Base-by-base conservation (phyloP, 1,284 basidiomycete species). In the Baeospora myosura region DNA sequence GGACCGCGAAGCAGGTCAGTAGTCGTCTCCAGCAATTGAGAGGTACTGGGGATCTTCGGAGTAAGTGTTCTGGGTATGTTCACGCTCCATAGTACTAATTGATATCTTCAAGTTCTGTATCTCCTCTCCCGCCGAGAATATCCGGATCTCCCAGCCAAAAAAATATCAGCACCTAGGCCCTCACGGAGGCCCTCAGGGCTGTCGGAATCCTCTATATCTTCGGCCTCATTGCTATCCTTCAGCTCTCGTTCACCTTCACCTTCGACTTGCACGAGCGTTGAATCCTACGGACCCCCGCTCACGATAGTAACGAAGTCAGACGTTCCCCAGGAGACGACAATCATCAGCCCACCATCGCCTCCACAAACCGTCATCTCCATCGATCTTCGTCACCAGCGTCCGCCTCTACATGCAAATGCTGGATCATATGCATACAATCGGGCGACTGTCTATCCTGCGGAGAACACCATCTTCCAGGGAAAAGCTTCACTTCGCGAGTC, bases 11-110 rank as follows among this genome's bases (percentile, higher is more conserved):
- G 56, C 76, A 78, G 52, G 75, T 78, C 43, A 74, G 75, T 8
- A 74, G 72, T 51, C 69, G 76, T 22, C 64, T 78, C 40, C 76
- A 78, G 54, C 76, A 78, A 54, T 61, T 77, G 22, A 57, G 72
- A 36, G 75, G 77, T 58, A 79, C 79, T 49, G 75, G 77, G 35
- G 79, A 78, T 31, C 78, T 79, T 54, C 65, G 72, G 54, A 64
- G 81, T 83, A 53, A 59, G 79, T 70, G 28, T 12, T 4, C 26
- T 8, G 26, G n/a, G 8, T 8, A 7, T 4, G 2, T 25, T 1
- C 6, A 17, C n/a, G 20, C 12, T 11, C 20, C 32, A 16, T 33
- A 16, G 17, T n/a, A n/a, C n/a, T n/a, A n/a, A 22, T 5, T 38
- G 36, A 23, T 23, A 12, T 25, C 20, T 14, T 10, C 22, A n/a